A percentile compares a stretch with the other conserved stretches of the same genome.
Conservation (phyloP, 345 rosid genomes). For the Moricandia moricandioides region DNA sequence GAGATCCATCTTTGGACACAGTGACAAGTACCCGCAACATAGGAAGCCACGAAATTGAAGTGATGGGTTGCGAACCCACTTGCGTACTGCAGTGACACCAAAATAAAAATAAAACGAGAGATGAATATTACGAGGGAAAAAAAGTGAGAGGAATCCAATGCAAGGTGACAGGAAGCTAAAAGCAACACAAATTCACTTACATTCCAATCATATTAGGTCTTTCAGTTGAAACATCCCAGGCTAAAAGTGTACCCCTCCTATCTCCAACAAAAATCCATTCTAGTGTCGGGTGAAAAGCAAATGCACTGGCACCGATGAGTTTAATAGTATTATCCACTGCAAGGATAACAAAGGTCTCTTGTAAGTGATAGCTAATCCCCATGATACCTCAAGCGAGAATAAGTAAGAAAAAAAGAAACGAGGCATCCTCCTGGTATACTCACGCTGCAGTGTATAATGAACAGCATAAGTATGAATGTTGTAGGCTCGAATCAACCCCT, state of each 20-base stretch:
- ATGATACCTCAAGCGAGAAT: slow-evolving; percentile 13
- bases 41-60: slow-evolving; percentile 87
- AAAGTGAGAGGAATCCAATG: not conserved
- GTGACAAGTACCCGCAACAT: slow-evolving; percentile 77
- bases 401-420: not conserved
- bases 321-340: slow-evolving; percentile 93
- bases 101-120: slow-evolving; percentile 2
- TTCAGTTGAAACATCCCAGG: slow-evolving; percentile 99
- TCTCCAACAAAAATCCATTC: slow-evolving; percentile 99
- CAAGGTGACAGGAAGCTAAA: not conserved
- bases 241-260: slow-evolving; percentile 91
- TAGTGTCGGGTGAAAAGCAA: slow-evolving; percentile 91
- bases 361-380: slow-evolving; percentile 4
- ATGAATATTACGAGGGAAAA: not conserved
- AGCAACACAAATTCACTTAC: slow-evolving; percentile 45
- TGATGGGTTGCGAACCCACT: slow-evolving; percentile 92
- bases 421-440: slow-evolving; percentile 36
- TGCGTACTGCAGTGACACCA: slow-evolving; percentile 55
- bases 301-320: slow-evolving; percentile 89
- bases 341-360: slow-evolving; percentile 13
- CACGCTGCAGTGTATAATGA: slow-evolving; percentile 84
- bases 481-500: slow-evolving; percentile 94
- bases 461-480: slow-evolving; percentile 93
- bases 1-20: slow-evolving; percentile 83
- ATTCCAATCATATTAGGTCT: slow-evolving; percentile 97